These are phyloP conservation scores for Colletotrichum sublineola DNA, from an alignment of 2,329 filamentous ascomycete genomes.

Conservation along the genomic window DNA sequence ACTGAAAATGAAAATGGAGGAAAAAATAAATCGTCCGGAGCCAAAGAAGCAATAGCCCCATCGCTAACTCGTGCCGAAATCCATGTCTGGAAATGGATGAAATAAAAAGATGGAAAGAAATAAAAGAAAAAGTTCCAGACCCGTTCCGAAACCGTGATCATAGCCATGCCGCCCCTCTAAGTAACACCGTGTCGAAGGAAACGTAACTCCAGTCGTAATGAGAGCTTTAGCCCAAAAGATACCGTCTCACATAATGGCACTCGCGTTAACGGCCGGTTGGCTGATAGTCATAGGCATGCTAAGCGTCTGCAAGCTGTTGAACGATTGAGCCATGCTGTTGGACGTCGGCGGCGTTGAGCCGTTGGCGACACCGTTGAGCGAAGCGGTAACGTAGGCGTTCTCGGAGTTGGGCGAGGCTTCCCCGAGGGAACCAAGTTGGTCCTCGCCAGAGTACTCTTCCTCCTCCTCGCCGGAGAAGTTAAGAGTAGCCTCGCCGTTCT, in stretches of 20 bases:
- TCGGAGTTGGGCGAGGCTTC: constrained; percentile 82
- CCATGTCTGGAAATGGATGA: constrained; percentile 36
- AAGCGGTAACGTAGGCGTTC: constrained; percentile 69
- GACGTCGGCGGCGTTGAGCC: constrained; percentile 47
- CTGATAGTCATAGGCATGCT: constrained; percentile 76
- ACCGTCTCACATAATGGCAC: constrained; percentile 58
- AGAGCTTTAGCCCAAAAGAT: constrained; percentile 28
- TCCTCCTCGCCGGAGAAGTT: constrained; percentile 85
- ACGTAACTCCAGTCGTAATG: constrained; percentile 42
- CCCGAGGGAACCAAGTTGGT: constrained; percentile 84
- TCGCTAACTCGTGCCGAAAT: constrained; percentile 38
- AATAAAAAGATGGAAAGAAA: constrained; percentile 1
- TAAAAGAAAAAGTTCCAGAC: constrained; percentile 29
- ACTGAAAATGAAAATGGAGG: constrained; percentile 13
- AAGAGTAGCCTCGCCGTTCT: constrained; percentile 69
- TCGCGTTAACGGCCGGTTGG: constrained; percentile 63
- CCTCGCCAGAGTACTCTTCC: constrained; percentile 85
- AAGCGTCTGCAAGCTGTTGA: constrained; percentile 71
- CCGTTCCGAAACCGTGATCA: constrained; percentile 36
- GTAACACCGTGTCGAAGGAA: constrained; percentile 40
- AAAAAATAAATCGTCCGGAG: constrained; percentile 26
- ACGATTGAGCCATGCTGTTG: constrained; percentile 53
- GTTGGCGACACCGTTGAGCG: constrained; percentile 62
- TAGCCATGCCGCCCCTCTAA: constrained; percentile 42
- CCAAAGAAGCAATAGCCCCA: constrained; percentile 32